These are phyloP conservation scores for Claviceps sp. DNA, from an alignment of 2,329 filamentous ascomycete genomes.

Conservation along the genomic window DNA sequence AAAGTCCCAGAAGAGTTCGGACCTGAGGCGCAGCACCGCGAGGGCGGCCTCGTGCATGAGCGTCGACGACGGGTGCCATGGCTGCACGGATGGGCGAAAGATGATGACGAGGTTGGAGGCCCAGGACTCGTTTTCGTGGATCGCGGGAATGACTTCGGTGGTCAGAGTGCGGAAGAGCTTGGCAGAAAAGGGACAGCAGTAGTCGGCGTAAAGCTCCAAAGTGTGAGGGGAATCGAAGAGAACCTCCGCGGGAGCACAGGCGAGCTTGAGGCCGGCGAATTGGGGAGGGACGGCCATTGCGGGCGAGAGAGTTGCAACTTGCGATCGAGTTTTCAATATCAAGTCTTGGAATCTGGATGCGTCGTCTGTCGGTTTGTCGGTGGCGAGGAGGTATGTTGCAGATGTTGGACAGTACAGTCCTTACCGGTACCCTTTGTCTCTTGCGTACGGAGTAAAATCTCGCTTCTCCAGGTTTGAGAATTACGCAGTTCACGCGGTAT, in stretches of 20 bases:
- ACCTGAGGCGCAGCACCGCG: conserved; percentile 59
- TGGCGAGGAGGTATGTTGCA: not conserved
- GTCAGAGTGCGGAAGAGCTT: conserved; percentile 67
- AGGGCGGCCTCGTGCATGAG: conserved; percentile 71
- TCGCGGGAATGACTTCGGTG: conserved; percentile 46
- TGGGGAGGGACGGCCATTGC: conserved; percentile 67
- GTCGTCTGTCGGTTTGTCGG: not conserved
- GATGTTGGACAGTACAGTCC: too few relatives aligned
- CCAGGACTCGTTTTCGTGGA: conserved; percentile 46
- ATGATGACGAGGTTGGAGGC: conserved; percentile 53
- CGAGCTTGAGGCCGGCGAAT: conserved; percentile 59
- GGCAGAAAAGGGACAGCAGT: conserved; percentile 66
- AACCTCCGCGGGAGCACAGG: conserved; percentile 25
- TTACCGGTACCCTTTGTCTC: too few relatives aligned
- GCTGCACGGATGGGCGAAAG: conserved; percentile 85
- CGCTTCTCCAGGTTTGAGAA: too few relatives aligned
- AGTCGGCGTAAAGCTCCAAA: conserved; percentile 65
- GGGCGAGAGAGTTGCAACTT: not conserved
- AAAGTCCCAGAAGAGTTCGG: conserved; percentile 69
- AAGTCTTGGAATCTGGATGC: not conserved
- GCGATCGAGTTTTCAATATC: not conserved
- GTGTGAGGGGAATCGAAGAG: conserved; percentile 38
- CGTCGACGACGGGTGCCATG: conserved; percentile 84
- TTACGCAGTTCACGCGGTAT: too few relatives aligned
- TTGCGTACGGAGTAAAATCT: too few relatives aligned